Conservation (phyloP, 129 eudicot genomes). For the Centaurea solstitialis region DNA sequence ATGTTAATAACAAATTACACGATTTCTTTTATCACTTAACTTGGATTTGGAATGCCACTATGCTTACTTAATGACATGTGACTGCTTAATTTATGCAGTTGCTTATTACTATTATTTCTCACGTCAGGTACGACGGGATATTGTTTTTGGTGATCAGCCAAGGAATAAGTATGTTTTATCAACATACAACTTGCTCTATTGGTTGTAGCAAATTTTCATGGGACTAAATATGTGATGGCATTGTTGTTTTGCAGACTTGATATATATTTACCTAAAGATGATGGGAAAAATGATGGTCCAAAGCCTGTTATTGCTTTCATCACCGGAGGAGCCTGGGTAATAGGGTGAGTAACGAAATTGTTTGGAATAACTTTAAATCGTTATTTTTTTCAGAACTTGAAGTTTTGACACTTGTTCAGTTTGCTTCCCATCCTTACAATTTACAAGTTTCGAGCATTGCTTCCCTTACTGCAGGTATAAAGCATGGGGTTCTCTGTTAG, state of each 20-base stretch:
- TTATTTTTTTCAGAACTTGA: background rate
- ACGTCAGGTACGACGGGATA: constrained; percentile 60
- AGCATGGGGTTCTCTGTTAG: constrained; percentile 98
- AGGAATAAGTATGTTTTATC: constrained; percentile 68
- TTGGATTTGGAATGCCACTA: background rate
- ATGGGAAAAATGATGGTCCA: constrained; percentile 40
- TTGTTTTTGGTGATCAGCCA: constrained; percentile 86
- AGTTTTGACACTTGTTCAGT: background rate
- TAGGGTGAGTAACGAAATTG: constrained; percentile 60
- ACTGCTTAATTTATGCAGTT: constrained; percentile 45
- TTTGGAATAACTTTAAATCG: background rate
- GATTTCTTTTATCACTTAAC: background rate
- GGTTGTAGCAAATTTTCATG: background rate
- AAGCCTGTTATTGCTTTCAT: constrained; percentile 94
- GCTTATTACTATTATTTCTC: constrained; percentile 85
- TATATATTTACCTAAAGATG: constrained; percentile 72
- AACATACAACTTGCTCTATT: constrained; percentile 10
- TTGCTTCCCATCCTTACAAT: background rate
- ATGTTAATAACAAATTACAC: constrained; percentile 15
- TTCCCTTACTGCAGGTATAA: constrained; percentile 64
- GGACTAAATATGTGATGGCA: constrained; percentile 2
- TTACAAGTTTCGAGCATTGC: background rate
- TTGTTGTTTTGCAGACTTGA: constrained; percentile 69
- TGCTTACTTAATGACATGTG: constrained; percentile 13
- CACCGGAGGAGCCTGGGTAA: constrained; percentile 99